Conservation (phyloP, 371 early-diverging fungal genomes). For the Mucor mucedo region DNA sequence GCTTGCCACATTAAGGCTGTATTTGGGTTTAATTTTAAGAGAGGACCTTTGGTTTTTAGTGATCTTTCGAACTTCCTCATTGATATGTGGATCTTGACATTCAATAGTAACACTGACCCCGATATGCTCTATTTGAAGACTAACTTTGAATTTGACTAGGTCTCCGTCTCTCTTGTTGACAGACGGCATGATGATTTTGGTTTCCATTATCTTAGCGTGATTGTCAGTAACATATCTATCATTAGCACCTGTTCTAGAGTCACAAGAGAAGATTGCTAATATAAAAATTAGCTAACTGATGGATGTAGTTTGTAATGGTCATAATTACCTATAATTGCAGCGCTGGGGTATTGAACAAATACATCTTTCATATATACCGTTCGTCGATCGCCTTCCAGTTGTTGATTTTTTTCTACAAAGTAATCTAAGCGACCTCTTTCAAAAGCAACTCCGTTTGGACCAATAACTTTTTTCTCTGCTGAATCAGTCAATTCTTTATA, state of each 20-base stretch:
- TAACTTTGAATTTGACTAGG: neutral
- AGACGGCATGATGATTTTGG: neutral
- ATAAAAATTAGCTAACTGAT: neutral
- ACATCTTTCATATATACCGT: neutral
- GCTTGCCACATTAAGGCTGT: no score
- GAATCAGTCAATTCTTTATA: neutral
- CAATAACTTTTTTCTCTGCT: neutral
- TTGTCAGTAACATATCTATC: neutral
- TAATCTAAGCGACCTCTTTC: neutral
- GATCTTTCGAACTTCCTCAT: no score
- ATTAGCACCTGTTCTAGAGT: neutral
- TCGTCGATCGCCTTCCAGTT: neutral
- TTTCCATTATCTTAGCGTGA: neutral
- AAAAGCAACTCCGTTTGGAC: neutral
- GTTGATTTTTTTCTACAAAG: slow-evolving; percentile 1
- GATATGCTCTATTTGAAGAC: neutral
- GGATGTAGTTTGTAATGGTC: no score
- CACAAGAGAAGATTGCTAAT: slow-evolving; percentile 2
- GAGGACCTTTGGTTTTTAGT: no score
- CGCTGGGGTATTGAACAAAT: neutral
- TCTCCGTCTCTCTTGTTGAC: neutral
- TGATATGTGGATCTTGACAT: neutral
- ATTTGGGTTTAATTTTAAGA: no score
- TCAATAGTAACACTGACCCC: neutral
- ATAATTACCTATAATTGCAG: slow-evolving; percentile 5